A percentile compares a stretch with the other conserved stretches of the same genome.
phyloP scores from a whole-genome alignment of 2,329 filamentous ascomycete genomes.

The Fonsecaea pedrosoi region DNA sequence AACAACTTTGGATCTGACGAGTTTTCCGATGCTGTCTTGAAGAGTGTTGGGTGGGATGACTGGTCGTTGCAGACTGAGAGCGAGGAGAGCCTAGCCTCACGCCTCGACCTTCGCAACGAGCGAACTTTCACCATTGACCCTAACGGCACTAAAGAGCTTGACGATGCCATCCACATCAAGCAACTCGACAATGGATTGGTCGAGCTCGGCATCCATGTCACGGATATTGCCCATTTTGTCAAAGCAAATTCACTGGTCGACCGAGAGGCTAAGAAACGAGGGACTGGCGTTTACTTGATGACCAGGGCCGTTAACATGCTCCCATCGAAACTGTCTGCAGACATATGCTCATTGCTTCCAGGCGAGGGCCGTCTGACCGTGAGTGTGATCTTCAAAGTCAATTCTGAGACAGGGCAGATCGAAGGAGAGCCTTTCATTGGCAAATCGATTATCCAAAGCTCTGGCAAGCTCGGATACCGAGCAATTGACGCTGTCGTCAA shows the following conservation, averaged over 20 bases:
- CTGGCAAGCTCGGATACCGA: conserved; percentile 80
- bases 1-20: conserved; percentile 99
- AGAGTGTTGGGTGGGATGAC: conserved; percentile 89
- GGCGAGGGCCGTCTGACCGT: conserved; percentile 90
- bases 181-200: conserved; percentile 80
- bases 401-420: conserved; percentile 78
- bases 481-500: conserved; percentile 84
- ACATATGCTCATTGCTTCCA: conserved; percentile 85
- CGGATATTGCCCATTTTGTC: conserved; percentile 95
- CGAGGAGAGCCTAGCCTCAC: conserved; percentile 72
- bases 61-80: conserved; percentile 88
- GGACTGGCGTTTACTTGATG: conserved; percentile 92
- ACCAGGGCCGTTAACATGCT: conserved; percentile 88
- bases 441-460: conserved; percentile 90
- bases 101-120: conserved; percentile 89
- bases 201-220: conserved; percentile 93
- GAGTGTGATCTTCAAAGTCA: conserved; percentile 90
- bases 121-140: conserved; percentile 91
- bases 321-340: conserved; percentile 80
- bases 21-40: conserved; percentile 93
- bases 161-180: conserved; percentile 93
- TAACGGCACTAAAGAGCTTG: conserved; percentile 83
- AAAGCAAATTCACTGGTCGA: conserved; percentile 95
- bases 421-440: conserved; percentile 94
- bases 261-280: conserved; percentile 96